Conservation (phyloP, 345 rosid genomes). For the Lumnitzera littorea region DNA sequence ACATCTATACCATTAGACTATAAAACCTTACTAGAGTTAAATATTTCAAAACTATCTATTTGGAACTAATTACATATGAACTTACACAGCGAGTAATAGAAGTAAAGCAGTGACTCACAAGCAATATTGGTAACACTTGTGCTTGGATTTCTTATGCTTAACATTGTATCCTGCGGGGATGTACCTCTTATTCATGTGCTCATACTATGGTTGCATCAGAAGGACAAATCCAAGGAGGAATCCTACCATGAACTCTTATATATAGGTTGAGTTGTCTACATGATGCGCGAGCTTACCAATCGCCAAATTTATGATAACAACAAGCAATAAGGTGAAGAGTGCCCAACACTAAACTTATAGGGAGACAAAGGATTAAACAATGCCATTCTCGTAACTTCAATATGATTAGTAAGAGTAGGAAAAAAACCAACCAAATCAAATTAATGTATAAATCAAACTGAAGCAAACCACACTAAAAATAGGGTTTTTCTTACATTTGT, state of each 20-base stretch:
- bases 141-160: slow-evolving; percentile 49
- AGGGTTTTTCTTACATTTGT: too few species aligned
- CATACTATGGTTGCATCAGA: slow-evolving; percentile 84
- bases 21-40: too few species aligned
- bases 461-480: too few species aligned
- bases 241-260: slow-evolving; percentile 77
- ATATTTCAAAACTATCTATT: background rate
- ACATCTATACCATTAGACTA: too few species aligned
- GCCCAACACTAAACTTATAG: slow-evolving; percentile 54
- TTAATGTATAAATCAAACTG: too few species aligned
- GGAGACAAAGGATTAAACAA: background rate
- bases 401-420: too few species aligned
- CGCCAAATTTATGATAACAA: slow-evolving; percentile 66
- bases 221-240: slow-evolving; percentile 75
- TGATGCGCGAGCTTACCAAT: slow-evolving; percentile 59
- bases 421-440: too few species aligned
- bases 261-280: slow-evolving; percentile 88
- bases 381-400: background rate
- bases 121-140: slow-evolving; percentile 57
- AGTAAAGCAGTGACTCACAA: slow-evolving; percentile 36
- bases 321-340: slow-evolving; percentile 46
- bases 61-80: background rate
- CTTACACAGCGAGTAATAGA: slow-evolving; percentile 58
- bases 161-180: slow-evolving; percentile 58
- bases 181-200: slow-evolving; percentile 52